A percentile compares a stretch with the other conserved stretches of the same genome.
These are phyloP conservation scores for Brassica balearica DNA, from an alignment of 441 rosid species.

Conservation along the genomic window DNA sequence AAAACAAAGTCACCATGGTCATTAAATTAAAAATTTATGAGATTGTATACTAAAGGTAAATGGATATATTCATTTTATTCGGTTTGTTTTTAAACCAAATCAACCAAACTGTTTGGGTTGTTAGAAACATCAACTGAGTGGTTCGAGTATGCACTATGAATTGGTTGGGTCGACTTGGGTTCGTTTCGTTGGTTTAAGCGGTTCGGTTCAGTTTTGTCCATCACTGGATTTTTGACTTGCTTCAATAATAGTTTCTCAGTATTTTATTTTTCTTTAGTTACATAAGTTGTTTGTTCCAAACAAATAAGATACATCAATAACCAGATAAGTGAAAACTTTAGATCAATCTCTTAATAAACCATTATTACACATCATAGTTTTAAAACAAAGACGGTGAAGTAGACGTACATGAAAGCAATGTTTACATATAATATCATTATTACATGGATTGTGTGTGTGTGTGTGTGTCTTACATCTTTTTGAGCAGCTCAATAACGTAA, in stretches of 20 bases:
- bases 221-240: background rate
- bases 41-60: no score
- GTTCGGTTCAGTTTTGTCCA: background rate
- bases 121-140: background rate
- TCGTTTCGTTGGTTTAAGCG: background rate
- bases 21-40: no score
- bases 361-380: conserved; percentile 7
- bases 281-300: background rate
- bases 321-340: background rate
- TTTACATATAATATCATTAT: background rate
- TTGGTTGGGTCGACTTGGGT: background rate
- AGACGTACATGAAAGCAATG: background rate
- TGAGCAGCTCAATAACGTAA: conserved; percentile 71
- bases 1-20: background rate
- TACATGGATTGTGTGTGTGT: background rate
- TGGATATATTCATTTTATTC: no score
- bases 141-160: background rate
- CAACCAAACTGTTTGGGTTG: background rate
- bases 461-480: conserved; percentile 40
- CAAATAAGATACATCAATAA: conserved; percentile 1
- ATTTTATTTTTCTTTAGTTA: background rate
- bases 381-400: background rate
- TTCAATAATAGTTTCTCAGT: background rate
- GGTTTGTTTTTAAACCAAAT: background rate
- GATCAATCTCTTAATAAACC: background rate